These are phyloP conservation scores for Jamesozyma spencerorum DNA, from an alignment of 805 yeast species.

Conservation along the genomic window DNA sequence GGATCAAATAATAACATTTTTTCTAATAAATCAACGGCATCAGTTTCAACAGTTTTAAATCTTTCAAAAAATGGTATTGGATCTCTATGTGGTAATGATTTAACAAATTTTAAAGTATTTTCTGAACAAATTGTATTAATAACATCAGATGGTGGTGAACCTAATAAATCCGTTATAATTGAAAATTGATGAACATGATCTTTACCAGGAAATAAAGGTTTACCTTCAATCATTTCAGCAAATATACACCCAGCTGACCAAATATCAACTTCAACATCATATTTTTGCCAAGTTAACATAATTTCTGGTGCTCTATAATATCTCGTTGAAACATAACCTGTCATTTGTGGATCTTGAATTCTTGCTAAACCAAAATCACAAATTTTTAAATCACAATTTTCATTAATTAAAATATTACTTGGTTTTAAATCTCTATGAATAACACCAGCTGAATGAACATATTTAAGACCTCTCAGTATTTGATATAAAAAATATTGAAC, in stretches of 20 bases:
- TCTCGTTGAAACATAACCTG: slow-evolving; percentile 93
- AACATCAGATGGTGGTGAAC: slow-evolving; percentile 94
- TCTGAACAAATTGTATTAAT: slow-evolving; percentile 94
- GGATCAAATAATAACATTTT: slow-evolving; percentile 95
- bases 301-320: slow-evolving; percentile 97
- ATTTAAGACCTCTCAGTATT: slow-evolving; percentile 79
- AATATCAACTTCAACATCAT: slow-evolving; percentile 91
- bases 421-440: slow-evolving; percentile 87
- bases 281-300: slow-evolving; percentile 97
- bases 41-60: slow-evolving; percentile 70
- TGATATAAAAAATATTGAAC: slow-evolving; percentile 95
- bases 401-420: slow-evolving; percentile 73
- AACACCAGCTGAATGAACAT: slow-evolving; percentile 87
- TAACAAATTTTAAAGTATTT: slow-evolving; percentile 88
- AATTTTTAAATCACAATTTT: slow-evolving; percentile 82
- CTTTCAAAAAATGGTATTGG: slow-evolving; percentile 82
- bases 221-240: slow-evolving; percentile 96
- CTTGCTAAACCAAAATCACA: slow-evolving; percentile 95
- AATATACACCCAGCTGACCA: slow-evolving; percentile 98
- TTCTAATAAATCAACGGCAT: slow-evolving; percentile 79
- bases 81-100: slow-evolving; percentile 84
- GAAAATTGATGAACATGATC: slow-evolving; percentile 98
- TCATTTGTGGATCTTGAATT: slow-evolving; percentile 98
- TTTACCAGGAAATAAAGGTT: slow-evolving; percentile 94
- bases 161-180: slow-evolving; percentile 89